Percentiles rank a stretch among this genome's conserved stretches.
Evolutionary conservation across 805 yeast genomes (phyloP).

Genomic region (Ogataea angusta): DNA sequence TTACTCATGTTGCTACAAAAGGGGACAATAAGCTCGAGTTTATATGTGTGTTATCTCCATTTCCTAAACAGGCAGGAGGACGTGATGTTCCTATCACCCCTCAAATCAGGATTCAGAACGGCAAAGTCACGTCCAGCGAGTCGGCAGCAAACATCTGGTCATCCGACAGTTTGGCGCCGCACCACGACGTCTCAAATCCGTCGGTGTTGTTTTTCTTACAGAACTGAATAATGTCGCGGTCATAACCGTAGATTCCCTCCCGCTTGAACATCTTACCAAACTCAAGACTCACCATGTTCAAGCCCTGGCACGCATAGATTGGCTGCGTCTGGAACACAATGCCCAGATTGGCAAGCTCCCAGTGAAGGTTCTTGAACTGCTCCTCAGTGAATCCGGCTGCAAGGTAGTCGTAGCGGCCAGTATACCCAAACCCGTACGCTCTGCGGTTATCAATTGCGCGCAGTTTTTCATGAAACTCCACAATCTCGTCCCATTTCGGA

Average conservation of each 20-base stretch:
- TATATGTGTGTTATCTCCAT: slow-evolving; percentile 1
- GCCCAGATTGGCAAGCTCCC: slow-evolving; percentile 55
- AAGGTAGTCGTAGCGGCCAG: slow-evolving; percentile 61
- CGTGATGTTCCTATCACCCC: neutral
- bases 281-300: slow-evolving; percentile 49
- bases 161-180: slow-evolving; percentile 23
- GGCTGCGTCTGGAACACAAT: slow-evolving; percentile 49
- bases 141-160: slow-evolving; percentile 21
- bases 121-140: slow-evolving; percentile 14
- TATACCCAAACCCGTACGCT: slow-evolving; percentile 57
- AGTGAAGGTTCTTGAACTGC: slow-evolving; percentile 46
- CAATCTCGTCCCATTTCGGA: slow-evolving; percentile 55
- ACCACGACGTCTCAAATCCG: slow-evolving; percentile 24
- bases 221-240: slow-evolving; percentile 16
- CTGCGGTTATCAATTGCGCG: slow-evolving; percentile 47
- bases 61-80: slow-evolving; percentile 9
- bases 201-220: slow-evolving; percentile 14
- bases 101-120: slow-evolving; percentile 5
- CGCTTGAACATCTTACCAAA: slow-evolving; percentile 46
- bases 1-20: neutral
- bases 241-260: slow-evolving; percentile 52
- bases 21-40: neutral
- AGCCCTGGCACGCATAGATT: slow-evolving; percentile 54
- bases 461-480: slow-evolving; percentile 43
- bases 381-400: slow-evolving; percentile 51